Base-by-base conservation (phyloP, 257 asterid species). In the Rehmannia glutinosa region DNA sequence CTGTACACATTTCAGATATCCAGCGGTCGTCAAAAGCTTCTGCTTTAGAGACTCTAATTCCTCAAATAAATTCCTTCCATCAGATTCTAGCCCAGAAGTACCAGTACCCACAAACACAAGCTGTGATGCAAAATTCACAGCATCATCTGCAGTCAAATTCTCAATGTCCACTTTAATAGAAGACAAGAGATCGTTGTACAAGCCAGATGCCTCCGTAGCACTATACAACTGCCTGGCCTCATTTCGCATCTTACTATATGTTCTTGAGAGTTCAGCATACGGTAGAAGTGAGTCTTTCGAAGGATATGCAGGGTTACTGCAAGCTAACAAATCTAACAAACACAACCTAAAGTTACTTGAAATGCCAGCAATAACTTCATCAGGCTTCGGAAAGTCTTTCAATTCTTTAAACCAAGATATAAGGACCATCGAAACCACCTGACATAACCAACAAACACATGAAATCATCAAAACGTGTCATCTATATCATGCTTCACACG, bases 1-100 rank as follows among this genome's bases (percentile, higher is more conserved):
- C 99, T 94, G 97, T 65, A 94, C 89, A 66, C 97, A 94, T 82
- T 87, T 94, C 81, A 94, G 87, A 83, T 94, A 94, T 62, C 97
- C 95, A 68, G 97, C 86, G 64, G 99, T 94, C 1, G 95, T 74
- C 76, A 88, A 58, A 83, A 94, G 95, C 70, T 89, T 91, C 75
- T 94, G 99, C 79, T 85, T 94, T 56, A 80, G 68, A 21, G 99
- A 87, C 78, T 91, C 99, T 67, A 94, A 77, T 66, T 94, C 99
- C 64, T 94, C 97, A 43, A 69, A 73, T 43, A 80, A 28, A 73
- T 71, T 82, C 68, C 76, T 80, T 57, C 78, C 95, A 16, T 73
- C 78, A 60, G 90, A 84, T 54, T 84, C 96, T 43, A 67, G 80
- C 69, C 82, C 86, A 62, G 79, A 64, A 51, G 69, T 66, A 38